phyloP scores from a whole-genome alignment of 805 yeast species.

The Ogataea degrootiae region DNA sequence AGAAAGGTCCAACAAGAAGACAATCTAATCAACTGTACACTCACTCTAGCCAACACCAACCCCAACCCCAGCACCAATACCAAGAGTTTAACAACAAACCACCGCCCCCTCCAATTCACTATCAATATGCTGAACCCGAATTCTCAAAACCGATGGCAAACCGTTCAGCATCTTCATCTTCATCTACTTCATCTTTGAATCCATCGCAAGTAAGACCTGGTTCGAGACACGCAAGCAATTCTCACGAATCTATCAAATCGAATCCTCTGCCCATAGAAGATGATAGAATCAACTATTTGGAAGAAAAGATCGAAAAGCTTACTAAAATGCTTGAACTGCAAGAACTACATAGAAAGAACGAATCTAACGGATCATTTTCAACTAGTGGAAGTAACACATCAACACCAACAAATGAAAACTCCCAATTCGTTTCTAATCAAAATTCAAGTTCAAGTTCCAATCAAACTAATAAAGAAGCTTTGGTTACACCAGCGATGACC shows the following conservation, averaged over 20 bases:
- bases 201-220: background rate
- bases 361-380: constrained; percentile 12
- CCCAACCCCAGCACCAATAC: background rate
- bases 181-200: background rate
- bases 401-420: constrained; percentile 1
- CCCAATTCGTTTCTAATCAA: background rate
- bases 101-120: background rate
- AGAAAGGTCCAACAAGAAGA: background rate
- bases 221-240: background rate
- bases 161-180: background rate
- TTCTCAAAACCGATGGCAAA: no score
- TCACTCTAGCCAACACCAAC: background rate
- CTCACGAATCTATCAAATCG: constrained; percentile 5
- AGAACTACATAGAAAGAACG: constrained; percentile 12
- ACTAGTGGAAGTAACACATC: constrained; percentile 5
- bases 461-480: background rate
- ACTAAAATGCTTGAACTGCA: constrained; percentile 19
- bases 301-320: constrained; percentile 28
- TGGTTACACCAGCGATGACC: constrained; percentile 1
- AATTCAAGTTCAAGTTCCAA: background rate
- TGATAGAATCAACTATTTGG: constrained; percentile 26
- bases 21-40: background rate
- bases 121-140: background rate
- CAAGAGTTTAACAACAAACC: background rate
- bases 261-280: background rate